Evolutionary conservation across 2,329 filamentous ascomycete genomes (phyloP).

Genomic region (Chalaropsis thielavioides): DNA sequence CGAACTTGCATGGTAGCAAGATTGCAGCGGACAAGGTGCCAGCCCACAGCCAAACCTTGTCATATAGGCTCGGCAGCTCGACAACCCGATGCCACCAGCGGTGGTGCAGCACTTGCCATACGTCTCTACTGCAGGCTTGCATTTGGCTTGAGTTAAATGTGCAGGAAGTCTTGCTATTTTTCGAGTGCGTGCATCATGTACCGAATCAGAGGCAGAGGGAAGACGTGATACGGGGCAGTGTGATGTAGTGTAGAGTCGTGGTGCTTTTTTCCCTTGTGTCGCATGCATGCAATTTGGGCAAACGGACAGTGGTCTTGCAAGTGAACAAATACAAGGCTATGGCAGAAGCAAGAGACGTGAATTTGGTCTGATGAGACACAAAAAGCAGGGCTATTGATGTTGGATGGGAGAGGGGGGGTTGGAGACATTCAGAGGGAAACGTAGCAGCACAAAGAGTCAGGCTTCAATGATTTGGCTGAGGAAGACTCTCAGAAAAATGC

Average conservation of each 20-base stretch:
- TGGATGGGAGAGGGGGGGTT: background rate
- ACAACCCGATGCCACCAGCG: background rate
- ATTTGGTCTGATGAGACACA: background rate
- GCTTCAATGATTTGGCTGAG: background rate
- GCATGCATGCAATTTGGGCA: background rate
- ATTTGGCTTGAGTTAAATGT: slow-evolving; percentile 1
- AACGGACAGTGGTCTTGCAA: background rate
- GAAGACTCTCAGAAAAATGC: background rate
- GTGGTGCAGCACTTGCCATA: slow-evolving; percentile 1
- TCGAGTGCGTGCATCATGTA: background rate
- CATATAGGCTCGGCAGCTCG: background rate
- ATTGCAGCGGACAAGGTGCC: background rate
- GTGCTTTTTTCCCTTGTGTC: background rate
- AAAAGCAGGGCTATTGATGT: background rate
- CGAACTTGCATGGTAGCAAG: slow-evolving; percentile 1
- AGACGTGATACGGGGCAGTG: background rate
- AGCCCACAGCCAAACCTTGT: background rate
- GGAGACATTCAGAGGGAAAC: background rate
- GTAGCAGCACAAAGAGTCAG: background rate
- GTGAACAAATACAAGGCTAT: background rate
- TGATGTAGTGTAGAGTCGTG: background rate
- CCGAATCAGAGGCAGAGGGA: background rate
- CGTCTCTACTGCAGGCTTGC: background rate
- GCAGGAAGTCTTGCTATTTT: background rate
- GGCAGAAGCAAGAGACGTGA: background rate